phyloP scores from a whole-genome alignment of 2,329 filamentous ascomycete species.

The Incumbomyces delicatus region DNA sequence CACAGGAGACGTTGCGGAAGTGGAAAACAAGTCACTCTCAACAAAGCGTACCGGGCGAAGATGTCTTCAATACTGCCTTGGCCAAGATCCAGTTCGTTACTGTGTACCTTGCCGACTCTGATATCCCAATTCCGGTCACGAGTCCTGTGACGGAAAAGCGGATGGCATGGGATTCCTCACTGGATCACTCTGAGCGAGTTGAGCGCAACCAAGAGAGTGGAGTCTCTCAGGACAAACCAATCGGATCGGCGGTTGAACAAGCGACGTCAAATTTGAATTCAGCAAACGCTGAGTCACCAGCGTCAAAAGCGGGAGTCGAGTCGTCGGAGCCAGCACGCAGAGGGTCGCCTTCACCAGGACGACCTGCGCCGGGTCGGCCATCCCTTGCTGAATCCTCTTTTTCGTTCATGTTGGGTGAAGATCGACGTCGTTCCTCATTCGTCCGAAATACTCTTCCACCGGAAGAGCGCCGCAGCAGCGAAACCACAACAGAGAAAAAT shows the following conservation, averaged over 20 bases:
- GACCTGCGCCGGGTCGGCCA: conserved; percentile 24
- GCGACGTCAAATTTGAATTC: too few relatives aligned
- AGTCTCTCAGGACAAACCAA: too few relatives aligned
- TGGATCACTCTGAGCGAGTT: too few relatives aligned
- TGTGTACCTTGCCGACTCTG: conserved; percentile 32
- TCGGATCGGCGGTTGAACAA: too few relatives aligned
- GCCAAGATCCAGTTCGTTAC: conserved; percentile 35
- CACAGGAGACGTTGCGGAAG: conserved; percentile 31
- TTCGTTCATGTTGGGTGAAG: conserved; percentile 42
- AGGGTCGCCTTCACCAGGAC: background rate
- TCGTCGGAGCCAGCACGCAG: background rate
- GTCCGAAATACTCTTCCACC: conserved; percentile 36
- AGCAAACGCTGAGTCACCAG: too few relatives aligned
- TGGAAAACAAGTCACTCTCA: conserved; percentile 24
- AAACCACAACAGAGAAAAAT: background rate
- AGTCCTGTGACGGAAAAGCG: background rate
- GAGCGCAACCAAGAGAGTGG: too few relatives aligned
- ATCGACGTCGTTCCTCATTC: conserved; percentile 35
- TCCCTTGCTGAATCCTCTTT: conserved; percentile 38
- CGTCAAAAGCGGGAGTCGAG: too few relatives aligned
- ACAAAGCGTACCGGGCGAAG: conserved; percentile 13
- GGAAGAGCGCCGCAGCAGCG: conserved; percentile 31
- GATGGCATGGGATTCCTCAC: too few relatives aligned
- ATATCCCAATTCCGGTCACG: conserved; percentile 22
- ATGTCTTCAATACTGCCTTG: conserved; percentile 29